Percentiles rank a stretch among this genome's conserved stretches.
Conservation (phyloP, 2,329 filamentous ascomycete species). For the Hortaea werneckii region DNA sequence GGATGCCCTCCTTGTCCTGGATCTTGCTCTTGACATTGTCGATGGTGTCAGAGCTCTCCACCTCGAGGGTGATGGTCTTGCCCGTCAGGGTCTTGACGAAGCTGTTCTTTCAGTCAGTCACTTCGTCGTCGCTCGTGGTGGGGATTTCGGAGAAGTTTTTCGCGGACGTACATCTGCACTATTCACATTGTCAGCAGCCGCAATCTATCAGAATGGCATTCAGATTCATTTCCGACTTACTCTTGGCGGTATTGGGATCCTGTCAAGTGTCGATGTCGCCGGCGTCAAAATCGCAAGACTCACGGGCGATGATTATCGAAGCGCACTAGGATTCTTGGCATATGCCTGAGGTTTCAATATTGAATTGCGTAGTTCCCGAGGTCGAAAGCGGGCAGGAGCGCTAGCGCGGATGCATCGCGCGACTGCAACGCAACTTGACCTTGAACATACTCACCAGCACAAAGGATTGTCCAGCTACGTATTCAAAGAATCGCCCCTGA, state of each 20-base stretch:
- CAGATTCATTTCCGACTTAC: slow-evolving; percentile 9
- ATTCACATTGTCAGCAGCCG: slow-evolving; percentile 15
- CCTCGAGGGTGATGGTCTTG: slow-evolving; percentile 99
- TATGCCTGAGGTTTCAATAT: neutral
- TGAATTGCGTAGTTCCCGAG: neutral
- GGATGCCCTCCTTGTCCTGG: slow-evolving; percentile 99
- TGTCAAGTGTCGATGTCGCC: slow-evolving; percentile 2
- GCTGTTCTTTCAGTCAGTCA: slow-evolving; percentile 43
- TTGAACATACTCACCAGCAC: neutral
- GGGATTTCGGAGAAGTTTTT: neutral
- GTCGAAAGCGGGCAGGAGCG: no score
- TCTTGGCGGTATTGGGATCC: slow-evolving; percentile 13
- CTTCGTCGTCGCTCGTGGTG: slow-evolving; percentile 8
- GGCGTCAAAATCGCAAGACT: neutral
- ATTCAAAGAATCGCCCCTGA: no score
- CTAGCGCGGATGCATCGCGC: neutral
- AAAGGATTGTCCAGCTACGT: neutral
- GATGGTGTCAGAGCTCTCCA: slow-evolving; percentile 97
- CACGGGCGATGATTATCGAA: neutral
- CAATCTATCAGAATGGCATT: neutral
- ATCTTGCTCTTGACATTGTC: slow-evolving; percentile 99
- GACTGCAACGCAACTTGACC: neutral
- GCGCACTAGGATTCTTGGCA: neutral
- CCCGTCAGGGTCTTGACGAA: slow-evolving; percentile 99
- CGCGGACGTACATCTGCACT: slow-evolving; percentile 25